phyloP scores from a whole-genome alignment of 768 basidiomycete genomes.

The Mycena pura region DNA sequence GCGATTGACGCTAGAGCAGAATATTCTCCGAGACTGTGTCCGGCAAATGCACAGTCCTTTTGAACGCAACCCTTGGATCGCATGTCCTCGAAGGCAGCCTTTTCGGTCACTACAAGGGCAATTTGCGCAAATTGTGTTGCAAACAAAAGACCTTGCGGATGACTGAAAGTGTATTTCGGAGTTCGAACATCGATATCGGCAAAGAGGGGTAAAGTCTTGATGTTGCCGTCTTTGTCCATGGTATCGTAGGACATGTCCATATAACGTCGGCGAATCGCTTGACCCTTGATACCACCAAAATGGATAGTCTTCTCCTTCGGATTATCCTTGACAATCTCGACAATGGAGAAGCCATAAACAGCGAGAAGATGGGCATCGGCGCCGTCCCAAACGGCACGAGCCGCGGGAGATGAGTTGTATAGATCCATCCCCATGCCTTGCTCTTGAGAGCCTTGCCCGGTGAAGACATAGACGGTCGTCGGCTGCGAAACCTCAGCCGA shows the following conservation, averaged over 20 bases:
- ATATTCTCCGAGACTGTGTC: conserved; percentile 98
- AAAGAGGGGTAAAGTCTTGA: conserved; percentile 96
- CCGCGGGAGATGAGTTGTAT: conserved; percentile 90
- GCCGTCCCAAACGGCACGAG: conserved; percentile 96
- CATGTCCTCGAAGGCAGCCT: conserved; percentile 98
- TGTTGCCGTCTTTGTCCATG: conserved; percentile 93
- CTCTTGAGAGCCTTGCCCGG: conserved; percentile 98
- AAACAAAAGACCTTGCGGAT: conserved; percentile 92
- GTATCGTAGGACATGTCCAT: conserved; percentile 99
- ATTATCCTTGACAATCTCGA: conserved; percentile 98
- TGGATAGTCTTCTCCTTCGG: conserved; percentile 98
- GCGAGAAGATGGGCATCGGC: conserved; percentile 93
- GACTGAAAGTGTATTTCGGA: conserved; percentile 97
- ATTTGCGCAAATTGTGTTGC: conserved; percentile 99
- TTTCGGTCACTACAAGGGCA: conserved; percentile 96
- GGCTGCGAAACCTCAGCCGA: conserved; percentile 94
- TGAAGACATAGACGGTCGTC: conserved; percentile 94
- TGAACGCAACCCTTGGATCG: conserved; percentile 95
- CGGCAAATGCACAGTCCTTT: conserved; percentile 91
- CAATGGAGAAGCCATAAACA: conserved; percentile 97
- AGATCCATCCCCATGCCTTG: conserved; percentile 99
- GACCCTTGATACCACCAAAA: conserved; percentile 99
- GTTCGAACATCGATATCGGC: conserved; percentile 94
- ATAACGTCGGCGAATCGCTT: conserved; percentile 97
- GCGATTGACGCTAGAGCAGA: conserved; percentile 98